Evolutionary conservation across 1,284 basidiomycete genomes (phyloP), one percentile per base, ranked within the genome.

Genomic region (Cryptococcus depauperatus): DNA sequence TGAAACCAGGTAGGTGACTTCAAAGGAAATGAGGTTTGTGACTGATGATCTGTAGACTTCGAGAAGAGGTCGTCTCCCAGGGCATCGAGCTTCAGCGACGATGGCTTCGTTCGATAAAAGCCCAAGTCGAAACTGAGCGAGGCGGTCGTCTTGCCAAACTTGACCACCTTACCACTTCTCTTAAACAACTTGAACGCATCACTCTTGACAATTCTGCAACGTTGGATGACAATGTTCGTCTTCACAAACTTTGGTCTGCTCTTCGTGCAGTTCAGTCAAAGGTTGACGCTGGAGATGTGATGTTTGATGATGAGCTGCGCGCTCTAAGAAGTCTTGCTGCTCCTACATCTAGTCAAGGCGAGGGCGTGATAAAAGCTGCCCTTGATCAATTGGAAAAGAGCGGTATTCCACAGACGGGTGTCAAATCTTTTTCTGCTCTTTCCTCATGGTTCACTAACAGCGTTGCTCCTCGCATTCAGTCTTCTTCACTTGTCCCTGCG

Each of bases 81-180:
- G 93, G 92, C 19, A 90, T 99, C 58, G 93, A 97, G 74, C 81
- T 97, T 37, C 93, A 98, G 69, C 82, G 91, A 42, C 79, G 88
- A 52, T 98, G 93, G 92, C 86, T 97, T 48, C 82, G 87, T 37
- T 90, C 96, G 46, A 84, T 98, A 77, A 95, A 96, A 74, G 78
- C 89, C 52, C 84, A 84, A 58, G 93, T 98, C 47, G 93, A 99
- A 73, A 81, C 90, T 63, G 95, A 98, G 72, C 88, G 95, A 38
- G 91, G 90, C 21, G 92, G 92, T 16, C 84, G 93, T 50, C 78
- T 98, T 9, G 86, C 90, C 50, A 95, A 91, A 72, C 81, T 99
- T 33, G 90, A 95, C 65, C 84, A 92, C 66, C 82, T 99, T 44
- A 84, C 90, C 13, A 82, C 84, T 1, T 85, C 86, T 48, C 76